Evolutionary conservation across 2,329 filamentous ascomycete species (phyloP).

Genomic region (Aspergillus uvarum): DNA sequence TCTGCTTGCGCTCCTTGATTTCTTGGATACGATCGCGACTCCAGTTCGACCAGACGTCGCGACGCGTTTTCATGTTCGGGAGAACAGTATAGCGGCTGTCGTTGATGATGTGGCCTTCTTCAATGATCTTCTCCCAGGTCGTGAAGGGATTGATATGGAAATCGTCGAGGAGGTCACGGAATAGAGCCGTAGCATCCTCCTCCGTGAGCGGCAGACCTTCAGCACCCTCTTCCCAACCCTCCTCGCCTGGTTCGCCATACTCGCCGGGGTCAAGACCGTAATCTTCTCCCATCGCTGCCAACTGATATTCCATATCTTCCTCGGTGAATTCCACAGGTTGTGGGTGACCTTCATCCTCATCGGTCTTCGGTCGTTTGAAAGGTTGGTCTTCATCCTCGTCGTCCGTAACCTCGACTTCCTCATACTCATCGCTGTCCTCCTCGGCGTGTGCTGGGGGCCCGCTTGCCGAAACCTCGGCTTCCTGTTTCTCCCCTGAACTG

Average conservation of each 20-base stretch:
- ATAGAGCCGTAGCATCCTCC: slow-evolving; percentile 73
- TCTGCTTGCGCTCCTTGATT: slow-evolving; percentile 70
- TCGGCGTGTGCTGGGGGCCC: slow-evolving; percentile 37
- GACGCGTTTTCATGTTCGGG: slow-evolving; percentile 74
- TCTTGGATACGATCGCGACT: slow-evolving; percentile 71
- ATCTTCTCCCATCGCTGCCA: slow-evolving; percentile 85
- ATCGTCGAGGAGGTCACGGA: slow-evolving; percentile 84
- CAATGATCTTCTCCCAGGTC: slow-evolving; percentile 85
- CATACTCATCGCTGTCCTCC: slow-evolving; percentile 69
- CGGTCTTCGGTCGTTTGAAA: slow-evolving; percentile 54
- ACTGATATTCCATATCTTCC: slow-evolving; percentile 88
- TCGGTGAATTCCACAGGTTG: slow-evolving; percentile 78
- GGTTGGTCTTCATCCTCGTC: slow-evolving; percentile 56
- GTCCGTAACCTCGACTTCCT: slow-evolving; percentile 73
- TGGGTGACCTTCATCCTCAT: slow-evolving; percentile 49
- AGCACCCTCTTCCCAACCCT: slow-evolving; percentile 66
- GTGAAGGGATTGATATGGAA: slow-evolving; percentile 80
- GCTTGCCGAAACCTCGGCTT: slow-evolving; percentile 17
- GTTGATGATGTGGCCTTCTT: slow-evolving; percentile 77
- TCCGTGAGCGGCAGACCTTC: slow-evolving; percentile 70
- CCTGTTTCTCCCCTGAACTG: slow-evolving; percentile 9
- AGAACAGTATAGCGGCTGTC: slow-evolving; percentile 85
- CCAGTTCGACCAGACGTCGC: slow-evolving; percentile 84
- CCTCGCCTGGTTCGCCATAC: slow-evolving; percentile 63
- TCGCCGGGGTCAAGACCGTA: slow-evolving; percentile 76